Conservation (phyloP, 2,329 filamentous ascomycete genomes). For the Phaeophleospora eucalypticola region DNA sequence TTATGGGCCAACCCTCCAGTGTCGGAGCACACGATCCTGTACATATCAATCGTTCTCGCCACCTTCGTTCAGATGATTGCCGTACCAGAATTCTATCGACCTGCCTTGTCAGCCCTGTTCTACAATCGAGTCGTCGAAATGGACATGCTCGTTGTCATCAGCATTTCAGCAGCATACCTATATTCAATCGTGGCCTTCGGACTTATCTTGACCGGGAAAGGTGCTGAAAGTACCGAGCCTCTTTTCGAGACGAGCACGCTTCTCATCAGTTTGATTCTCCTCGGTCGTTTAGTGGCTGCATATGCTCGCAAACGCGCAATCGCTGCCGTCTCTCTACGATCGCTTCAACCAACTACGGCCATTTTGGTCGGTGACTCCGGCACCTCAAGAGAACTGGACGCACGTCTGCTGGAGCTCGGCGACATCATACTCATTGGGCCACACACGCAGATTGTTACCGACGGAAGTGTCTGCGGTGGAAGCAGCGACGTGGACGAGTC, state of each 20-base stretch:
- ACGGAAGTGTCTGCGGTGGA: conserved; percentile 62
- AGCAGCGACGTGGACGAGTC: conserved; percentile 69
- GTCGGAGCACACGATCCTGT: conserved; percentile 40
- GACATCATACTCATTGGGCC: conserved; percentile 63
- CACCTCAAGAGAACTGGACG: conserved; percentile 55
- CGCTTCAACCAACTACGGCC: conserved; percentile 57
- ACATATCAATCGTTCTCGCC: conserved; percentile 51
- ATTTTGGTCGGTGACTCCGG: conserved; percentile 44
- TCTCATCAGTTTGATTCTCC: conserved; percentile 50
- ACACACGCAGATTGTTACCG: conserved; percentile 60
- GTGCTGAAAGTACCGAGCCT: conserved; percentile 16
- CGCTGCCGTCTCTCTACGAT: conserved; percentile 48
- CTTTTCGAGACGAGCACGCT: conserved; percentile 57
- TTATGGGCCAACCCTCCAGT: conserved; percentile 56
- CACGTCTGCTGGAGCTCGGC: conserved; percentile 64
- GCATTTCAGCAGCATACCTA: conserved; percentile 61
- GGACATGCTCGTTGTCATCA: conserved; percentile 64
- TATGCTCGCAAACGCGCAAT: conserved; percentile 48
- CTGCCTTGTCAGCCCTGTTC: conserved; percentile 58
- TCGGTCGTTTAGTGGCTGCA: conserved; percentile 50
- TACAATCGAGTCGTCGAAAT: conserved; percentile 61
- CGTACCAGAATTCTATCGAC: conserved; percentile 62
- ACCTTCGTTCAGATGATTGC: conserved; percentile 62
- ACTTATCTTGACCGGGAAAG: conserved; percentile 1
- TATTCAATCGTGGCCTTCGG: conserved; percentile 44